Percentiles rank a stretch among this genome's conserved stretches.
phyloP scores from a whole-genome alignment of 164 flowering plant species.

The Vitis rotundifolia region DNA sequence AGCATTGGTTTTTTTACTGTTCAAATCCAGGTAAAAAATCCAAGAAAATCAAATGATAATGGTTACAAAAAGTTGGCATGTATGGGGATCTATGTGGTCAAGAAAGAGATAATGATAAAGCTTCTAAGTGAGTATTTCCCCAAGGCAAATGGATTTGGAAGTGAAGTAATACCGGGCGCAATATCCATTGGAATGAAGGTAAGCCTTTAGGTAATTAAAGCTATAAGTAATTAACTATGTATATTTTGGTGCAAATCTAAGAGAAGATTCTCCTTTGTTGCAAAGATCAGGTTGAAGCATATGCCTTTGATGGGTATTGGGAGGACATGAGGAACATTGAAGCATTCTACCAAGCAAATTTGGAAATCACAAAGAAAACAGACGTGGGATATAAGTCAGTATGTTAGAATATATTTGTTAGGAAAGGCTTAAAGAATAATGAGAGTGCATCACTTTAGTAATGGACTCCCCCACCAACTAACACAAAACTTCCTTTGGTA shows the following conservation, averaged over 20 bases:
- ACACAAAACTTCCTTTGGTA: constrained; percentile 21
- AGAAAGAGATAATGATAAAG: constrained; percentile 51
- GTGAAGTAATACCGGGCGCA: constrained; percentile 74
- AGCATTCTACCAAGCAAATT: constrained; percentile 74
- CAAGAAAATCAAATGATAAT: constrained; percentile 14
- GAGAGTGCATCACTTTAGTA: background rate
- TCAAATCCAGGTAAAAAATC: constrained; percentile 28
- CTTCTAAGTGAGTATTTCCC: constrained; percentile 61
- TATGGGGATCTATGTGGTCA: constrained; percentile 76
- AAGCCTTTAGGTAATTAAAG: background rate
- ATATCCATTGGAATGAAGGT: constrained; percentile 72
- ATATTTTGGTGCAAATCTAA: background rate
- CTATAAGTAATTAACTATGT: background rate
- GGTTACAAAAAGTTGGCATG: constrained; percentile 23
- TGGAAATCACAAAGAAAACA: constrained; percentile 55
- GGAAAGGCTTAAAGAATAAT: constrained; percentile 7
- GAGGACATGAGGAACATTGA: constrained; percentile 71
- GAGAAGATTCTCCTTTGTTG: background rate
- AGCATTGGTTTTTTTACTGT: no score
- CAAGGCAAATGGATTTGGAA: constrained; percentile 57
- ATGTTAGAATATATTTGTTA: constrained; percentile 10
- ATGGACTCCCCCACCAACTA: constrained; percentile 9
- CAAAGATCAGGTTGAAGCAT: constrained; percentile 52
- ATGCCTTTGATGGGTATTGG: constrained; percentile 72
- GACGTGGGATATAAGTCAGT: constrained; percentile 55